Evolutionary conservation across 1,284 basidiomycete species (phyloP), one percentile per base, ranked within the genome.

Genomic region (Ustilago tritici): DNA sequence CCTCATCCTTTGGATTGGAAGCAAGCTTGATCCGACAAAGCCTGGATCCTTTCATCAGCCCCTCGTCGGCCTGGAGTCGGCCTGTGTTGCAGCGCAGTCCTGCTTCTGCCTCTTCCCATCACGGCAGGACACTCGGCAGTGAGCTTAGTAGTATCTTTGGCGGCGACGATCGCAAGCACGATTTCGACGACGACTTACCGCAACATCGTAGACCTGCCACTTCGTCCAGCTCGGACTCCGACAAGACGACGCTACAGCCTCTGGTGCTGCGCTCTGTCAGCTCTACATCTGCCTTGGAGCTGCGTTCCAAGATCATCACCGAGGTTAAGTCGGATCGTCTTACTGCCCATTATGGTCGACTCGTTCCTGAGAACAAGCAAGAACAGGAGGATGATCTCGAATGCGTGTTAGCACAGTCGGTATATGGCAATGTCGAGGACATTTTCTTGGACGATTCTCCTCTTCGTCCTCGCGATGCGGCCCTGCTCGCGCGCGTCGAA

Each of bases 61-160:
- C 40, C 34, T 54, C 62, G 15, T 36, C 34, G 19, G 57, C 57
- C 12, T 43, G 49, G 49, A 31, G 57, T 32, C 62, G 59, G 7
- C 61, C 49, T 2, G 40, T 8, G 15, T 3, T 56, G 28, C 31
- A 32, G 17, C 65, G 50, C 14, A 68, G 58, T 23, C 65, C 65
- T 14, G 49, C 54, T 7, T 73, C 70, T 5, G 46, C 40, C 14
- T 57, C 57, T 52, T 65, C 70, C 4, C 40, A 68, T 19, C 68
- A 66, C 15, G 76, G 66, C n/a, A 56, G 72, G 19, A 78, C 74
- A 14, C 62, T 83, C 15, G 80, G 74, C 10, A 83, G 80, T 53
- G 81, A 82, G 72, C 72, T 82, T 11, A 80, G 81, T n/a, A 82
- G 81, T 68, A 70, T 80, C 59, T 77, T 76, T 57, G 81, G 78